These are phyloP conservation scores for Coprinopsis sp. DNA, from an alignment of 768 basidiomycete genomes.

Conservation along the genomic window DNA sequence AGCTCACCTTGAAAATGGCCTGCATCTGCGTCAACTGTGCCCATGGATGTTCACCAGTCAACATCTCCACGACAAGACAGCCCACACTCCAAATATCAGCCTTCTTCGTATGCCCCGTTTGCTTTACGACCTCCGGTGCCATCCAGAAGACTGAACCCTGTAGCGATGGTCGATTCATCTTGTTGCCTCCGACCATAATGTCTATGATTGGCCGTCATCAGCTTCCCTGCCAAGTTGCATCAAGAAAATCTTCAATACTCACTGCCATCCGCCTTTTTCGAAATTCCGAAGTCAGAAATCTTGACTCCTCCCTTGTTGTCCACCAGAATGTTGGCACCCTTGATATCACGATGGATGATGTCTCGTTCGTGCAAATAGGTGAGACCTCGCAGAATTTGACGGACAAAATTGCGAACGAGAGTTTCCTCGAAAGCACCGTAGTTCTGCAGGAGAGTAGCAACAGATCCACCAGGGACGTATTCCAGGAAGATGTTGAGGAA, in stretches of 20 bases:
- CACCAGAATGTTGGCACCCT: constrained; percentile 96
- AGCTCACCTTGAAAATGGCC: constrained; percentile 87
- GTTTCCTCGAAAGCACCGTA: constrained; percentile 95
- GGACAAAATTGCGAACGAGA: constrained; percentile 87
- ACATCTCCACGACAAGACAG: constrained; percentile 93
- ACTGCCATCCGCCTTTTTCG: constrained; percentile 97
- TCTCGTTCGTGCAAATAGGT: constrained; percentile 89
- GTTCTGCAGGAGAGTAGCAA: constrained; percentile 80
- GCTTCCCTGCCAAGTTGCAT: constrained; percentile 65
- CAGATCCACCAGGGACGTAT: constrained; percentile 94
- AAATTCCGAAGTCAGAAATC: constrained; percentile 95
- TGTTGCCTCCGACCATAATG: no score
- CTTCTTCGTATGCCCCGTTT: constrained; percentile 85
- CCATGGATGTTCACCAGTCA: constrained; percentile 94
- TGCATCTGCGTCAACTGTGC: constrained; percentile 98
- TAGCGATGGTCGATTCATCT: constrained; percentile 86
- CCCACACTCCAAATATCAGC: constrained; percentile 98
- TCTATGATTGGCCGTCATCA: no score
- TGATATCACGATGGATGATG: constrained; percentile 98
- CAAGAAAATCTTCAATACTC: constrained; percentile 46
- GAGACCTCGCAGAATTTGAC: constrained; percentile 85
- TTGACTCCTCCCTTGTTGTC: constrained; percentile 98
- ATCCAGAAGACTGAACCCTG: constrained; percentile 99
- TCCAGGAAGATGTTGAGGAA: constrained; percentile 95
- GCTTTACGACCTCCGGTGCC: constrained; percentile 98